These are phyloP conservation scores for Wallacemonas sp. DNA, from an alignment of 208 protist genomes.

Conservation along the genomic window DNA sequence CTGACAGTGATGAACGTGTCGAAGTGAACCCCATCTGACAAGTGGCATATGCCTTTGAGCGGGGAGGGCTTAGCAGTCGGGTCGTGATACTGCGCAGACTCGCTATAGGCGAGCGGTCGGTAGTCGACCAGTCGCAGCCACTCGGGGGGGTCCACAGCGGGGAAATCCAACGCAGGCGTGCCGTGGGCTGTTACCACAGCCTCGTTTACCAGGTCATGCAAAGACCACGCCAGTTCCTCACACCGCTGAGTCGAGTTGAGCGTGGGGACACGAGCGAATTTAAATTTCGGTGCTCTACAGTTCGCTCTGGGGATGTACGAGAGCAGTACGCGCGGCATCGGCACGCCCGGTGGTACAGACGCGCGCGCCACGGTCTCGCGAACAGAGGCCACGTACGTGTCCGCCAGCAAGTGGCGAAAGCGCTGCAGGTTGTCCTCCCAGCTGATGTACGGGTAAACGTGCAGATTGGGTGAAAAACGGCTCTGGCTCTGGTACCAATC, in stretches of 20 bases:
- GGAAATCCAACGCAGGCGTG: not conserved
- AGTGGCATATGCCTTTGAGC: not conserved
- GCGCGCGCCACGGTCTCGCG: not conserved
- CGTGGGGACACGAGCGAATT: not conserved
- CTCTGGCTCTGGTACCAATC: not conserved
- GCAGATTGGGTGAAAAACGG: not conserved
- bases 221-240: not conserved
- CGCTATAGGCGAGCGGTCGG: not conserved
- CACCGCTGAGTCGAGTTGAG: conserved; percentile 5
- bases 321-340: conserved; percentile 8
- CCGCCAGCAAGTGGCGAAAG: not conserved
- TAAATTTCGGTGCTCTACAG: conserved; percentile 8
- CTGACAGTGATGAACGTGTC: not conserved
- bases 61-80: not conserved
- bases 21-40: not conserved
- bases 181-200: conserved; percentile 6
- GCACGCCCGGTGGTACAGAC: not conserved
- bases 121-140: conserved; percentile 11
- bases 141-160: not conserved
- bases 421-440: conserved; percentile 14
- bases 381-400: not conserved
- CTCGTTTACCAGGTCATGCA: conserved; percentile 3
- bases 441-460: not conserved
- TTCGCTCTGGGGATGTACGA: not conserved
- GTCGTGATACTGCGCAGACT: not conserved